These are phyloP conservation scores for Mycena alexandri DNA, from an alignment of 768 basidiomycete species.

Conservation along the genomic window DNA sequence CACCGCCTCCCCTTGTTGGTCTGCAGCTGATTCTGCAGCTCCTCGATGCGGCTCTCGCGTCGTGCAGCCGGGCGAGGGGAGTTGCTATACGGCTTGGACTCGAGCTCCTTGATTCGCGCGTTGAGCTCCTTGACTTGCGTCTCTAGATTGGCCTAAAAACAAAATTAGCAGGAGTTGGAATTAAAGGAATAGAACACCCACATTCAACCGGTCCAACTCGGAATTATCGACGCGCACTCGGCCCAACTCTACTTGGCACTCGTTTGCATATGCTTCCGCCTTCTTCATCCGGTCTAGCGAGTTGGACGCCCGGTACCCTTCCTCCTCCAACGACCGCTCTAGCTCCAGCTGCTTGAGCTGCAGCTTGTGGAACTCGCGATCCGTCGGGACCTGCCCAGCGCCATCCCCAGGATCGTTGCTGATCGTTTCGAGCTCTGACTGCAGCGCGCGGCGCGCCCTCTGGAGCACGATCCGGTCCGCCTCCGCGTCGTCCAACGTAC, in stretches of 20 bases:
- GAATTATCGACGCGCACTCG: conserved; percentile 86
- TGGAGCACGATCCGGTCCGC: conserved; percentile 83
- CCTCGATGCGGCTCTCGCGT: conserved; percentile 79
- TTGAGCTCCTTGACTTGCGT: conserved; percentile 90
- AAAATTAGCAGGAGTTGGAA: conserved; percentile 22
- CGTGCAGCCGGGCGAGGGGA: conserved; percentile 71
- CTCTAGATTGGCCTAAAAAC: conserved; percentile 78
- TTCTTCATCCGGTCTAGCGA: conserved; percentile 85
- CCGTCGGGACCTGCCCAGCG: conserved; percentile 71
- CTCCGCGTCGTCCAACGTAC: conserved; percentile 88
- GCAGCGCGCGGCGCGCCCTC: conserved; percentile 84
- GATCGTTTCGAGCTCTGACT: conserved; percentile 85
- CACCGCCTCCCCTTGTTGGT: conserved; percentile 59
- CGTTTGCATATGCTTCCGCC: conserved; percentile 80
- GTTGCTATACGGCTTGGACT: conserved; percentile 79
- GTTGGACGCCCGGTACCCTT: conserved; percentile 78
- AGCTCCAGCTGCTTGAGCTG: conserved; percentile 87
- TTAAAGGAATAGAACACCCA: conserved; percentile 46
- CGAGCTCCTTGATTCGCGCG: conserved; percentile 84
- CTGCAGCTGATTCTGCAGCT: conserved; percentile 73
- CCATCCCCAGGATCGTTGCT: conserved; percentile 81
- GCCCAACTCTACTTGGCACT: conserved; percentile 82
- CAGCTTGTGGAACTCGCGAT: conserved; percentile 80
- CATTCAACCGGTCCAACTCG: conserved; percentile 82
- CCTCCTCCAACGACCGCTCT: conserved; percentile 81